These are phyloP conservation scores for Diaporthe helianthi DNA, from an alignment of 2,329 filamentous ascomycete genomes.

Conservation along the genomic window DNA sequence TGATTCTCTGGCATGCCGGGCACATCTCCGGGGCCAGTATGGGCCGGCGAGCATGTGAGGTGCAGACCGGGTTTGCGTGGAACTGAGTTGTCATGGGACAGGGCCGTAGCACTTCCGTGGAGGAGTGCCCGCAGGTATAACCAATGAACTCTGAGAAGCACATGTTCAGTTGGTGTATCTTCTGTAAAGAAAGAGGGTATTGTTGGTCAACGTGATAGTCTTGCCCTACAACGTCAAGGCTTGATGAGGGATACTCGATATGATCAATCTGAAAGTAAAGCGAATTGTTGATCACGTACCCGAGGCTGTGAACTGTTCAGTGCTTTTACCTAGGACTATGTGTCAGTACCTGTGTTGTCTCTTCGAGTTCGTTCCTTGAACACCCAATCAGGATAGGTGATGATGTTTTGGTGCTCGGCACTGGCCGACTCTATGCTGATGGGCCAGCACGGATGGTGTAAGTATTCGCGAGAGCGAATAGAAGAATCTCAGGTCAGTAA, in stretches of 20 bases:
- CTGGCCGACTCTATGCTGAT: not conserved
- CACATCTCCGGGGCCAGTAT: conserved; percentile 47
- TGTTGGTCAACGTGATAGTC: not conserved
- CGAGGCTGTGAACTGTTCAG: not conserved
- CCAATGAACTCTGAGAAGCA: conserved; percentile 55
- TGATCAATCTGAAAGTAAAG: not conserved
- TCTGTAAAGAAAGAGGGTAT: not conserved
- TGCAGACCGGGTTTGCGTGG: conserved; percentile 47
- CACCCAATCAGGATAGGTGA: not conserved
- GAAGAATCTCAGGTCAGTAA: too few relatives aligned
- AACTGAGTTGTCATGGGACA: conserved; percentile 52
- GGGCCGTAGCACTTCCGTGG: conserved; percentile 46
- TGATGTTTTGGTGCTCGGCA: not conserved
- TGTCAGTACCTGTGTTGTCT: not conserved
- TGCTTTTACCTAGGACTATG: too few relatives aligned
- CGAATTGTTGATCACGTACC: not conserved
- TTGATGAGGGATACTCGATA: not conserved
- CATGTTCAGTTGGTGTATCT: conserved; percentile 44
- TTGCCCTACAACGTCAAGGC: not conserved
- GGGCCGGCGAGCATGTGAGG: conserved; percentile 41
- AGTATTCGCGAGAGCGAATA: too few relatives aligned
- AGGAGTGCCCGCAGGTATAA: conserved; percentile 57
- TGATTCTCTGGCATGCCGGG: conserved; percentile 46
- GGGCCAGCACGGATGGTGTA: not conserved
- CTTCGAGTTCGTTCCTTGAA: not conserved